Base-by-base conservation (phyloP, 78 protist genomes). In the Goniomonas avonlea region DNA sequence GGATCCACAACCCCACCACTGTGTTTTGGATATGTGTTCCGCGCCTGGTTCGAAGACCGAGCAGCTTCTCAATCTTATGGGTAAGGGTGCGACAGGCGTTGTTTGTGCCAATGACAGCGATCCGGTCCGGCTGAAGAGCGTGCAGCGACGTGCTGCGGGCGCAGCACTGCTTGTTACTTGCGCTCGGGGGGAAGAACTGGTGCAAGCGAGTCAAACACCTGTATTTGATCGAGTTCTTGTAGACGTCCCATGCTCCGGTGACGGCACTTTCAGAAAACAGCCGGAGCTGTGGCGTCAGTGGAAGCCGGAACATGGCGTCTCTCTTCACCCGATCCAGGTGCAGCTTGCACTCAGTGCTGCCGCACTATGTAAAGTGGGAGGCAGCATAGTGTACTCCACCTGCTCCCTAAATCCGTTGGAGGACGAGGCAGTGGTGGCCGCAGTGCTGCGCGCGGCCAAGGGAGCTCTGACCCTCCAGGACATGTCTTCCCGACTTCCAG, bases 21-120 rank as follows among this genome's bases (percentile, higher is more conserved):
- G 17, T 11, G 56, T 96, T 11, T 77, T 95, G 5, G 99, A 97
- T 88, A 89, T 95, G 95, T 96, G 99, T 79, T 98, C 99, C 40
- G 98, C 99, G 0, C 98, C 99, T 5, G 99, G 99, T 9, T 86
- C 94, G 47, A 96, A 96, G 90, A 95, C 98, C n/a, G 85, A 84
- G 0, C 99, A 95, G 87, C 50, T 96, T 17, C 58, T 96, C 25
- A 98, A 95, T 53, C 41, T 43, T 21, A 38, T 90, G 9, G 38
- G 11, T n/a, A 3, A 23, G 13, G 11, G 18, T 13, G 65, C 38
- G 65, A n/a, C 53, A 15, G 27, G 43, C 70, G 56, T 18, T n/a
- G 56, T n/a, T 18, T 4, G 31, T 45, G 53, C 59, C 25, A 21
- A 9, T 13, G 92, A 70, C 7, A 0, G 55, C 87, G 95, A n/a